A percentile compares a stretch with the other conserved stretches of the same genome.
These are phyloP conservation scores for Xylariaceae sp. DNA, from an alignment of 2,329 filamentous ascomycete species.

Conservation along the genomic window DNA sequence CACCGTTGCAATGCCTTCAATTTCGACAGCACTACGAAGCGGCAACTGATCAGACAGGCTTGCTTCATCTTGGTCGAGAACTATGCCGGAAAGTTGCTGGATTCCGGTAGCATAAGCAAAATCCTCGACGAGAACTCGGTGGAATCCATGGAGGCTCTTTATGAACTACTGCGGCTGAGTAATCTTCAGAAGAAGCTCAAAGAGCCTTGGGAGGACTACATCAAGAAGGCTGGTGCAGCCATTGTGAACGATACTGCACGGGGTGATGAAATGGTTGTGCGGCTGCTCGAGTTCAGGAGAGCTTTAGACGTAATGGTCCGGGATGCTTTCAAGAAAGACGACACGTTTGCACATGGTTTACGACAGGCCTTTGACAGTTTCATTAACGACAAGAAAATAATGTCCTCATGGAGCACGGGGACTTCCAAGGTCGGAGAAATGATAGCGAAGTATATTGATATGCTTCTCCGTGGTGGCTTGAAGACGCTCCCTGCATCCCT, in stretches of 20 bases:
- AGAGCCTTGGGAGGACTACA: conserved; percentile 71
- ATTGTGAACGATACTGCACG: conserved; percentile 78
- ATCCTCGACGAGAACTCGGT: conserved; percentile 68
- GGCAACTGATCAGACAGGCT: conserved; percentile 66
- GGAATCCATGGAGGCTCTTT: conserved; percentile 68
- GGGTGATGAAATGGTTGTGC: conserved; percentile 79
- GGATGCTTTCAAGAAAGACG: conserved; percentile 69
- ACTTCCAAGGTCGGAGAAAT: conserved; percentile 96
- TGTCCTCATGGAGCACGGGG: conserved; percentile 68
- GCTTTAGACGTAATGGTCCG: conserved; percentile 72
- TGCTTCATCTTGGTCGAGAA: conserved; percentile 67
- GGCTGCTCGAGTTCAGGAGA: conserved; percentile 74
- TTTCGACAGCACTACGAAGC: conserved; percentile 76
- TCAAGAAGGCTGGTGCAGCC: conserved; percentile 64
- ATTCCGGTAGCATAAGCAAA: conserved; percentile 61
- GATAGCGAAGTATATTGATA: conserved; percentile 96
- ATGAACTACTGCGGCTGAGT: conserved; percentile 68
- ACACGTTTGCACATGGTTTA: conserved; percentile 70
- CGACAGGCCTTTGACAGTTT: conserved; percentile 83
- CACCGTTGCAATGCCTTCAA: conserved; percentile 73
- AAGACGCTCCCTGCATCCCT: conserved; percentile 73
- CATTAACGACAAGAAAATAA: conserved; percentile 81
- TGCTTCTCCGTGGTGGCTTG: conserved; percentile 77
- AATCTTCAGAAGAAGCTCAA: conserved; percentile 65
- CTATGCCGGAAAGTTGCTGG: conserved; percentile 61